phyloP scores from a whole-genome alignment of 2,329 filamentous ascomycete genomes.

The Ceratocystis smalleyi region DNA sequence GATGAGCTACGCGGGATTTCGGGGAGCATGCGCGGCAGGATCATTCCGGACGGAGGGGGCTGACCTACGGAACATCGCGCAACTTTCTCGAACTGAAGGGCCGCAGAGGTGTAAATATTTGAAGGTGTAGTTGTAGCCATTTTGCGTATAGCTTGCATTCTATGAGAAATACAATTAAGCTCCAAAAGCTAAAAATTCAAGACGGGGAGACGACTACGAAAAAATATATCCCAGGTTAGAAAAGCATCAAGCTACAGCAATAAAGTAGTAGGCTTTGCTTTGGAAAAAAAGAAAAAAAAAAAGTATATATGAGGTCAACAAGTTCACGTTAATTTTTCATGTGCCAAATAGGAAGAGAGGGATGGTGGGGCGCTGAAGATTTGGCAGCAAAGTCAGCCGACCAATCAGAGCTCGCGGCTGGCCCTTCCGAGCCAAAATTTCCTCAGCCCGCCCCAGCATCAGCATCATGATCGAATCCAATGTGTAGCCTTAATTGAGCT shows the following conservation, averaged over 20 bases:
- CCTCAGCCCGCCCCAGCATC: constrained; percentile 7
- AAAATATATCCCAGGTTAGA: not conserved
- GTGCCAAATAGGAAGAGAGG: not conserved
- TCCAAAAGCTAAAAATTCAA: not conserved
- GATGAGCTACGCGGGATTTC: not conserved
- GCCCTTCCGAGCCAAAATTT: constrained; percentile 12
- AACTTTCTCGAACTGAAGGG: constrained; percentile 63
- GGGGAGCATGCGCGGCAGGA: no score
- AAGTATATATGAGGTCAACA: not conserved
- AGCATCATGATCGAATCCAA: constrained; percentile 5
- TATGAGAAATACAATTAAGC: not conserved
- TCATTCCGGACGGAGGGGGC: not conserved
- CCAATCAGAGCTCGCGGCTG: constrained; percentile 14
- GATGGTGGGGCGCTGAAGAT: constrained; percentile 6
- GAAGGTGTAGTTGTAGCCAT: constrained; percentile 11
- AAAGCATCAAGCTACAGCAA: not conserved
- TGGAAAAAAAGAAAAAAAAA: not conserved
- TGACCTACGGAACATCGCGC: constrained; percentile 61
- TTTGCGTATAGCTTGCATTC: constrained; percentile 14
- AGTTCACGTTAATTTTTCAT: not conserved
- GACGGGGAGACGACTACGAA: not conserved
- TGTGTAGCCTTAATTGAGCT: not conserved
- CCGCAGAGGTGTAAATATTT: constrained; percentile 41
- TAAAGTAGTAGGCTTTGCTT: not conserved
- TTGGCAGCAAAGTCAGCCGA: not conserved